Conservation (phyloP, 2,329 filamentous ascomycete genomes). For the Shiraia sp. region DNA sequence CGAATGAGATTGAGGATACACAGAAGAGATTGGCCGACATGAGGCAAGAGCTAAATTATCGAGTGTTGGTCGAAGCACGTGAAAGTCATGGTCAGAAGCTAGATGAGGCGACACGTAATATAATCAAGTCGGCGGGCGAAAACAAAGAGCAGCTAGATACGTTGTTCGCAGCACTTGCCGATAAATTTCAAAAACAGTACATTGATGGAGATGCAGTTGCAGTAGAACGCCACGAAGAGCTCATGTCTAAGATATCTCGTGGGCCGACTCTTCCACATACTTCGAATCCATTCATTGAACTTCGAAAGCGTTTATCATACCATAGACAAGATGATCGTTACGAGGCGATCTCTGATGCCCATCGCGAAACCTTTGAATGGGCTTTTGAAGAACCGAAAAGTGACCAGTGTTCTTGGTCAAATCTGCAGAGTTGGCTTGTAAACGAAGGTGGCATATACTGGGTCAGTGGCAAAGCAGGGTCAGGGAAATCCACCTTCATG, state of each 20-base stretch:
- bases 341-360: constrained; percentile 1
- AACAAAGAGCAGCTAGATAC: no score
- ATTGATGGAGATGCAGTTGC: no score
- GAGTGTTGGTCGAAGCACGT: background rate
- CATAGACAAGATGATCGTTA: background rate
- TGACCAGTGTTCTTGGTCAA: background rate
- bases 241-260: no score
- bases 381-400: background rate
- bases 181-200: no score
- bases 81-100: no score
- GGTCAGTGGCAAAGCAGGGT: constrained; percentile 51
- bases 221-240: no score
- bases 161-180: no score
- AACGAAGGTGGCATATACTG: constrained; percentile 19
- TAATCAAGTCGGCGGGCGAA: no score
- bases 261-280: no score
- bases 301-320: no score
- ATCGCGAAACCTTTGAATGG: constrained; percentile 4
- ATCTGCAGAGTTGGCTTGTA: constrained; percentile 1
- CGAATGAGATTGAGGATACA: background rate
- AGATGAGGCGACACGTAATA: no score
- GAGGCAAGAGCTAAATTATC: background rate
- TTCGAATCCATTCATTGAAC: no score
- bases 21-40: background rate
- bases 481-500: constrained; percentile 54